These are phyloP conservation scores for Metschnikowia lochheadii DNA, from an alignment of 805 yeast species.

Conservation along the genomic window DNA sequence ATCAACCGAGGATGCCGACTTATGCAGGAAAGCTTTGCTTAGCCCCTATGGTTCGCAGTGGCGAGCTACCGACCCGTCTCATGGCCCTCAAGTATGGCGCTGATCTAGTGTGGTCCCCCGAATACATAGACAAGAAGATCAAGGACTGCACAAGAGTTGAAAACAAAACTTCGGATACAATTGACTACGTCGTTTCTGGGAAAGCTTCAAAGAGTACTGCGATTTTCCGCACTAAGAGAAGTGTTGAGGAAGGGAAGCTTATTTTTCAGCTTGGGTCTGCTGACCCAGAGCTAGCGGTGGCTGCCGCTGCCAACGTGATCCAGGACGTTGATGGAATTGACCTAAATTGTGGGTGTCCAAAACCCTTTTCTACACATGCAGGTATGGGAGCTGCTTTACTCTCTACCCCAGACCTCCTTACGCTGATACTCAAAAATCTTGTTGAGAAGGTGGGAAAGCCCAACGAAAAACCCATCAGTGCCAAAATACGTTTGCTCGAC, in stretches of 20 bases:
- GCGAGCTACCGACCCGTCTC: constrained; percentile 87
- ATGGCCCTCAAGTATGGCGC: constrained; percentile 82
- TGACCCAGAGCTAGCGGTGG: constrained; percentile 76
- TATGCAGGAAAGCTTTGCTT: constrained; percentile 77
- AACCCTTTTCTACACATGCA: constrained; percentile 87
- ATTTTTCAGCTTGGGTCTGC: constrained; percentile 92
- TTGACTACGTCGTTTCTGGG: constrained; percentile 48
- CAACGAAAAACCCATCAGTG: constrained; percentile 74
- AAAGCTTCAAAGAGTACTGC: constrained; percentile 34
- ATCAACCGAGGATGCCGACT: constrained; percentile 44
- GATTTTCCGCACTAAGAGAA: constrained; percentile 71
- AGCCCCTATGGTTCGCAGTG: constrained; percentile 97
- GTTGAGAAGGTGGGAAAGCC: constrained; percentile 82
- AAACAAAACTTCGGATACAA: constrained; percentile 53
- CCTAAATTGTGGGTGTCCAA: constrained; percentile 95
- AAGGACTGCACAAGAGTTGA: constrained; percentile 61
- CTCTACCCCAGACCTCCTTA: constrained; percentile 73
- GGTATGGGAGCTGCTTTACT: constrained; percentile 98
- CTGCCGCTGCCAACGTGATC: constrained; percentile 80
- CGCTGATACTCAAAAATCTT: constrained; percentile 59
- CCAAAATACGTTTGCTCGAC: constrained; percentile 79
- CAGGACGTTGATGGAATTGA: constrained; percentile 90
- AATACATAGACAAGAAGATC: constrained; percentile 82
- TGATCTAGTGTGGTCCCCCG: constrained; percentile 93
- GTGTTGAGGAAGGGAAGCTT: constrained; percentile 57